phyloP scores from a whole-genome alignment of 495 filamentous ascomycete genomes.

The Sporormia fimetaria region DNA sequence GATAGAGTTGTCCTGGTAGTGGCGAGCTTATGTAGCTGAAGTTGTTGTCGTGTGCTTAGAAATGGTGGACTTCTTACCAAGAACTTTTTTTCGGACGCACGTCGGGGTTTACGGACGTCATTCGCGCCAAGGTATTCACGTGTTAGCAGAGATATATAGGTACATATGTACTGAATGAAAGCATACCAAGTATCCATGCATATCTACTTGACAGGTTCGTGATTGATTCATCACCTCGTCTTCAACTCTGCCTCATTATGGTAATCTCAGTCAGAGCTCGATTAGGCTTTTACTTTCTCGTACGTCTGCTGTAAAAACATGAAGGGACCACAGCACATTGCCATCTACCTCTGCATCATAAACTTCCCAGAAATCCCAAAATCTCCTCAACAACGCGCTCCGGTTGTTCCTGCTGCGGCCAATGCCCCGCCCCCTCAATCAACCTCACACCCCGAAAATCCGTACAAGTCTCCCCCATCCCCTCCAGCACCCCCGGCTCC shows the following conservation, averaged over 20 bases:
- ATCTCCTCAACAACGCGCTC: conserved; percentile 43
- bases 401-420: conserved; percentile 56
- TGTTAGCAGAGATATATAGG: no score
- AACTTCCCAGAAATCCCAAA: conserved; percentile 12
- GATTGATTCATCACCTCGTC: no score
- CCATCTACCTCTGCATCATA: conserved; percentile 11
- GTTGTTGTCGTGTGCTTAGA: background rate
- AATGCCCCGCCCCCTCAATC: conserved; percentile 52
- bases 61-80: conserved; percentile 6
- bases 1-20: background rate
- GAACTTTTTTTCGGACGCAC: conserved; percentile 16
- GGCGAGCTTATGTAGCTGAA: conserved; percentile 16
- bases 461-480: conserved; percentile 42
- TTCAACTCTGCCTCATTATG: no score
- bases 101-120: conserved; percentile 21
- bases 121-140: no score
- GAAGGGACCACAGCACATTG: no score
- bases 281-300: no score
- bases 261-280: no score
- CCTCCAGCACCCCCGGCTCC: conserved; percentile 50
- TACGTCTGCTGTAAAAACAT: no score
- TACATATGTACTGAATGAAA: no score
- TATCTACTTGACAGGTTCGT: no score
- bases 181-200: no score
- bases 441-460: conserved; percentile 41